Base-by-base conservation (phyloP, 2,329 filamentous ascomycete species). In the Aspergillus texensis region DNA sequence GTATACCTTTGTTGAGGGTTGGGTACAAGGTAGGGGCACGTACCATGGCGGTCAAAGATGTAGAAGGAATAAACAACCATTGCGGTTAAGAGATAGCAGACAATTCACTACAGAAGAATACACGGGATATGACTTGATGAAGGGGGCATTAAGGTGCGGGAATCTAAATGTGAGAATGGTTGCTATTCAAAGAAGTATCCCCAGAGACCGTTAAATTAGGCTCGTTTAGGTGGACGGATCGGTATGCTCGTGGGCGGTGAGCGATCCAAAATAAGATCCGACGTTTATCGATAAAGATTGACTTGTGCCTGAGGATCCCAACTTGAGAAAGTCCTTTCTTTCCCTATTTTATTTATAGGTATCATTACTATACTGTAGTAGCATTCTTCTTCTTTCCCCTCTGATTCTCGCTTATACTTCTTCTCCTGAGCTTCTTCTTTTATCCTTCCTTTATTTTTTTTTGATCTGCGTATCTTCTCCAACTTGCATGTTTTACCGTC, bases 41-140 rank as follows among this genome's bases (percentile, higher is more conserved):
- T 85, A 97, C 95, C 97, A 81, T 99, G 95, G 69, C 95, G 91
- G 82, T 99, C 95, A 78, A 99, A 99, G 77, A 99, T 97, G 85
- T 97, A 97, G 82, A 99, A 97, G 64, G 93, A 94, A 82, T 96
- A 98, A 79, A 98, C 91, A 65, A 91, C 89, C 95, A 99, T 98
- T 75, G 71, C 83, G 66, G 26, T 32, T 10, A n/a, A 34, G 16
- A 21, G 10, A n/a, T n/a, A 52, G 10, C 28, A 52, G 30, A n/a
- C 8, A 30, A 12, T 52, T 52, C 48, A 21, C 46, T 32, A 52
- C 59, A 56, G 36, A 39, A 52, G 60, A 60, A 63, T 65, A 65
- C 64, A 63, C 30, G 21, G 36, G 21, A 57, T n/a, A 8, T 50
- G 55, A 58, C 19, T 26, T 9, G 26, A 24, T 16, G 24, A 48